Percentiles rank a stretch among this genome's conserved stretches.
Conservation (phyloP, 1,284 basidiomycete species). For the Fomitopsis palustris region DNA sequence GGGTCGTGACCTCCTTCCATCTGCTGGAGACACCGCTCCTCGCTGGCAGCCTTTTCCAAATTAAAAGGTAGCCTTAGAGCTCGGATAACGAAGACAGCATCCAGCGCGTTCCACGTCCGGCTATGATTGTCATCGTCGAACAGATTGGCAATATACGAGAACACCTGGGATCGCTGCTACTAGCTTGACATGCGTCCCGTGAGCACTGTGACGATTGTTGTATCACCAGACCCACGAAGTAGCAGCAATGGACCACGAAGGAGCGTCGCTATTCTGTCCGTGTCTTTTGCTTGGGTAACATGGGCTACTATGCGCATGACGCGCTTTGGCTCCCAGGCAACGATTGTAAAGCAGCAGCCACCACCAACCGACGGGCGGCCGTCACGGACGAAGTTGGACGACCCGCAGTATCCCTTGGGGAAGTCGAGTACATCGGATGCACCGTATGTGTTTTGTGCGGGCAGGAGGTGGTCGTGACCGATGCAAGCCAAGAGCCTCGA, state of each 20-base stretch:
- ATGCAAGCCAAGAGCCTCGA: background rate
- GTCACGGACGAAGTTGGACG: conserved; percentile 4
- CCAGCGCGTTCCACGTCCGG: background rate
- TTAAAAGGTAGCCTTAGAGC: background rate
- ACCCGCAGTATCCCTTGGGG: background rate
- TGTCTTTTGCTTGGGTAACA: background rate
- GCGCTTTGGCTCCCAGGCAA: background rate
- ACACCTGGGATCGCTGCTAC: background rate
- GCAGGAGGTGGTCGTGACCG: conserved; percentile 1
- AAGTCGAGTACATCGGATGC: conserved; percentile 1
- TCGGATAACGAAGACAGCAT: background rate
- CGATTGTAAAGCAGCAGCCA: background rate
- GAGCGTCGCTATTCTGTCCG: background rate
- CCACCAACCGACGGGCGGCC: conserved; percentile 5
- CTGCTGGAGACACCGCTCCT: background rate
- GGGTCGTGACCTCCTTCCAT: background rate
- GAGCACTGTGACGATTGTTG: background rate
- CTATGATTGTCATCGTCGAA: conserved; percentile 6
- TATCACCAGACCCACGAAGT: background rate
- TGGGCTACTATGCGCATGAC: background rate
- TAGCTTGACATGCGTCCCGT: background rate
- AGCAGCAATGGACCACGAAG: background rate
- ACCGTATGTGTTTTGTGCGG: conserved; percentile 7
- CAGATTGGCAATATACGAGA: background rate
- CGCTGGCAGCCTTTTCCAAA: background rate